These are phyloP conservation scores for Leucaena leucocephala DNA, from an alignment of 306 rosid species.

Conservation along the genomic window DNA sequence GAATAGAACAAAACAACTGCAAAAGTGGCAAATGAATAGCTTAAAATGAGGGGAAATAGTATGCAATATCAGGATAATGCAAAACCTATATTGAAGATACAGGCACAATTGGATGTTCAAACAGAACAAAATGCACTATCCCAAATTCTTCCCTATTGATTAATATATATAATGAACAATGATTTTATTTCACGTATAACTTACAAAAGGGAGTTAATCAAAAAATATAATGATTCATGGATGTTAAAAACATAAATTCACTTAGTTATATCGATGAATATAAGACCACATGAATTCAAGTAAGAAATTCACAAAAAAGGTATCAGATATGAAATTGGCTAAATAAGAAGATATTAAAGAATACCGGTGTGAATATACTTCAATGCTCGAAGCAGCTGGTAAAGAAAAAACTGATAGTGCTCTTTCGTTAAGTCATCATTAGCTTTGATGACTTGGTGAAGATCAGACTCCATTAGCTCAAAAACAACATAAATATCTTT, in stretches of 20 bases:
- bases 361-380: constrained; percentile 94
- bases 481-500: constrained; percentile 95
- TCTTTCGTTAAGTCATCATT: constrained; percentile 90
- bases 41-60: neutral
- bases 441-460: constrained; percentile 97
- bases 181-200: neutral
- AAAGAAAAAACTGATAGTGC: constrained; percentile 94
- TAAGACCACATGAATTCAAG: constrained; percentile 9
- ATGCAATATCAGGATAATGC: constrained; percentile 1
- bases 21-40: neutral
- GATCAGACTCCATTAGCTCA: constrained; percentile 99
- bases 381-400: constrained; percentile 92
- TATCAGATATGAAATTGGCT: neutral
- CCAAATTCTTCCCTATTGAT: constrained; percentile 10
- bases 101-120: neutral
- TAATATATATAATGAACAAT: neutral
- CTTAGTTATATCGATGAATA: constrained; percentile 2
- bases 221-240: neutral
- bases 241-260: neutral
- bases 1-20: neutral
- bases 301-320: constrained; percentile 3
- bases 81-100: neutral
- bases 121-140: constrained; percentile 13
- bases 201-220: neutral
- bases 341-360: neutral